Evolutionary conservation across 208 protist species (phyloP), one percentile per base, ranked within the genome.

Genomic region (Crithidia fasciculata): DNA sequence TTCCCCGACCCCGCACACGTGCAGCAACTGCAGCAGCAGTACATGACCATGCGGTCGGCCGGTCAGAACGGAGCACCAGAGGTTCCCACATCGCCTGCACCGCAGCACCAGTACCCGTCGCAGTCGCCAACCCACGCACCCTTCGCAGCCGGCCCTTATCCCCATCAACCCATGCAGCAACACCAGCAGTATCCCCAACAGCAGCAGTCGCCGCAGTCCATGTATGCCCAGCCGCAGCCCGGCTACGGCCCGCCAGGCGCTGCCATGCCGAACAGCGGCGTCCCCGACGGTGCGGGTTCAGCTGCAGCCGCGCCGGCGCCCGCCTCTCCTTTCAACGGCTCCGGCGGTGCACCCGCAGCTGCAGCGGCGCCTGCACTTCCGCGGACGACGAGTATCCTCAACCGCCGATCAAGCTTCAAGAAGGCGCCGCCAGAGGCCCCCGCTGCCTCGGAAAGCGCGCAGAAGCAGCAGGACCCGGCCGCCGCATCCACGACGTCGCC

Each of bases 341-440:
- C 49, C 15, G 36, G 45, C 37, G 59, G 19, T 12, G 65, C 36
- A 13, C 44, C 53, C 13, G 37, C 64, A n/a, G 41, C 55, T 12
- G 49, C 53, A 40, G 10, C 57, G 3, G 5, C 58, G 45, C 37
- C 57, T 4, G 47, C 63, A 43, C 67, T 84, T 55, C 37, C 57
- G 36, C 72, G 69, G 39, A 64, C 69, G 13, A 66, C 69, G 13
- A 80, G 80, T 47, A 84, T 84, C 49, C 69, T 85, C 8, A 86
- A 80, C 16, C 71, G 74, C 28, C 58, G 69, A 13, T 86, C 81
- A 7, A 86, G 82, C 74, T 86, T 86, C 57, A 82, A 78, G 57
- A 84, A 80, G 56, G 50, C 50, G 28, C 16, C 37, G 10, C 58
- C 72, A 28, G 52, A 13, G 41, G 41, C n/a, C 39, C 41, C 39